Conservation (phyloP, 2,329 filamentous ascomycete genomes). For the Fusarium sp. region DNA sequence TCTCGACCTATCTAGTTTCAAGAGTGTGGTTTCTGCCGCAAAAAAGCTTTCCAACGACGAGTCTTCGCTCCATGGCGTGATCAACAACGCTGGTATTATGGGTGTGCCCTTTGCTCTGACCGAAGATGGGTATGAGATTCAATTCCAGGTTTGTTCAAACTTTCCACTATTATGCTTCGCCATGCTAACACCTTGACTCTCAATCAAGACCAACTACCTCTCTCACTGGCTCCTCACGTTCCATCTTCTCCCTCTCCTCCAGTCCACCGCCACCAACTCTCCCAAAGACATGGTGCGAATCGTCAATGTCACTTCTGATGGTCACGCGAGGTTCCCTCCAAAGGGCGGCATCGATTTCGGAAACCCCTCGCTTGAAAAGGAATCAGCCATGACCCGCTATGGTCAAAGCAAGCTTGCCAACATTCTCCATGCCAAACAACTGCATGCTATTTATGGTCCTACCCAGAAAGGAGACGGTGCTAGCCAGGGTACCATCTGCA, state of each 20-base stretch:
- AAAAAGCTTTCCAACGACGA: constrained; percentile 45
- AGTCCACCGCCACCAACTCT: constrained; percentile 43
- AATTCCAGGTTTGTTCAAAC: constrained; percentile 45
- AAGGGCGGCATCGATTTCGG: constrained; percentile 35
- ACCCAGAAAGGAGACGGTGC: background rate
- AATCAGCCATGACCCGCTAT: constrained; percentile 5
- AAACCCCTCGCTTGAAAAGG: constrained; percentile 19
- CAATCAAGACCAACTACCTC: constrained; percentile 55
- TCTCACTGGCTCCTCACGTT: constrained; percentile 56
- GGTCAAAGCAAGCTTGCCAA: constrained; percentile 20
- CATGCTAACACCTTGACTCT: background rate
- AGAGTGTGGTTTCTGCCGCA: constrained; percentile 51
- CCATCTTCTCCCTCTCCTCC: constrained; percentile 52
- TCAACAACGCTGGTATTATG: constrained; percentile 58
- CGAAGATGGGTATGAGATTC: constrained; percentile 13
- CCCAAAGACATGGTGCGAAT: constrained; percentile 26
- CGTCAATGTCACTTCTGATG: constrained; percentile 39
- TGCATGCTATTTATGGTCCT: background rate
- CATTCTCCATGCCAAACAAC: constrained; percentile 14
- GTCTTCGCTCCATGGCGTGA: constrained; percentile 49
- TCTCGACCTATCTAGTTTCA: constrained; percentile 51
- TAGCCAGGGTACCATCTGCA: background rate
- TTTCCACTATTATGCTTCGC: background rate
- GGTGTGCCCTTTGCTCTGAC: constrained; percentile 39
- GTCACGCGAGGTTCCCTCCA: constrained; percentile 28